Base-by-base conservation (phyloP, 1,139 yeast genomes). In the Tardiomyces depauwii region DNA sequence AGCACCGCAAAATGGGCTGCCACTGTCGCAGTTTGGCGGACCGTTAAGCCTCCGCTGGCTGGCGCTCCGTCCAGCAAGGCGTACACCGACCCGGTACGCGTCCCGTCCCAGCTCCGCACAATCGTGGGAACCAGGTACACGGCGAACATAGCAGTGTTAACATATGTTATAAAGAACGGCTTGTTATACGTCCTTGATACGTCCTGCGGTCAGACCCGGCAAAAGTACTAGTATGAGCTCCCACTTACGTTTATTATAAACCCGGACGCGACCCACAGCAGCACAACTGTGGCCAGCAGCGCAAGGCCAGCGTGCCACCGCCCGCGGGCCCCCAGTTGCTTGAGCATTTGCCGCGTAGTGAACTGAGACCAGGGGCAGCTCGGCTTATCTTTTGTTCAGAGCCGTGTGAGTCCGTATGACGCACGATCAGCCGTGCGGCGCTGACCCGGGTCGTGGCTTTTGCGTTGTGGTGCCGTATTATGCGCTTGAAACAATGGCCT, bases 121-220 rank as follows among this genome's bases (percentile, higher is more conserved):
- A 36, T 33, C 30, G 46, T 27, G 41, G 47, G 16, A 38, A 39
- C 95, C 45, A 91, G 68, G 61, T 89, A 91, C 46, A 91, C 70
- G 12, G 78, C 71, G 61, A 91, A 91, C 21, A 93, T 77, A 6
- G 89, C 81, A 0, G 97, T 89, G 65, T 89, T 91, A 52, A 89
- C 64, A 67, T 89, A 91, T 1, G 98, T 91, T 55, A 91, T 84
- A 53, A 89, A 77, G 60, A 87, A 89, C n/a, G 98, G 98, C 64
- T 91, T 91, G 44, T 88, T 67, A 62, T 88, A 91, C 28, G 73
- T 69, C 7, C 36, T 12, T 5, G 36, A 30, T 3, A 30, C 36
- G 11, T 30, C 36, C 36, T 30, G 19, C 39, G n/a, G n/a, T n/a
- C n/a, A n/a, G n/a, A n/a, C n/a, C n/a, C n/a, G n/a, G n/a, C n/a